Evolutionary conservation across 2,329 filamentous ascomycete genomes (phyloP).

Genomic region (Verticillium klebahnii): DNA sequence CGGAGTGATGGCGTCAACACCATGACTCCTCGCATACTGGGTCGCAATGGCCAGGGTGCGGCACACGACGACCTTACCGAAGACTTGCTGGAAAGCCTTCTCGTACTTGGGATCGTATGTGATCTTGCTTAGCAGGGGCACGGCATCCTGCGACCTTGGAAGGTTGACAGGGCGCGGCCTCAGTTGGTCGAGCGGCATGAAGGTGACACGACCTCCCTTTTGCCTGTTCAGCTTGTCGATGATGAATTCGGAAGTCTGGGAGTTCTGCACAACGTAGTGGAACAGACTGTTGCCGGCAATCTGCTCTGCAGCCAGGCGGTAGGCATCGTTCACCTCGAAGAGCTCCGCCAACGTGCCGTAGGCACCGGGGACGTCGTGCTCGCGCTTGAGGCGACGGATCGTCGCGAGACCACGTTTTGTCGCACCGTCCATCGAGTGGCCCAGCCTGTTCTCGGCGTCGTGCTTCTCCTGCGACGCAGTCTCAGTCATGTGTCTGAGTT

Average conservation of each 20-base stretch:
- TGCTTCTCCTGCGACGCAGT: slow-evolving; percentile 75
- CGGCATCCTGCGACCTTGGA: slow-evolving; percentile 65
- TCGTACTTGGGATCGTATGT: slow-evolving; percentile 73
- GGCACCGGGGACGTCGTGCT: slow-evolving; percentile 76
- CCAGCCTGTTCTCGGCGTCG: slow-evolving; percentile 70
- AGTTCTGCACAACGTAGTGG: slow-evolving; percentile 92
- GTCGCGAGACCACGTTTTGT: slow-evolving; percentile 84
- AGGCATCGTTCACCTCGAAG: slow-evolving; percentile 79
- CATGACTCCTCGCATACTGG: slow-evolving; percentile 88
- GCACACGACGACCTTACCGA: slow-evolving; percentile 92
- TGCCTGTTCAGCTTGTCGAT: slow-evolving; percentile 75
- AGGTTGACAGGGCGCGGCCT: slow-evolving; percentile 67
- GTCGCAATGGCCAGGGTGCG: slow-evolving; percentile 82
- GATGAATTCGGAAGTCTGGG: slow-evolving; percentile 77
- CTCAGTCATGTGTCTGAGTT: slow-evolving; percentile 70
- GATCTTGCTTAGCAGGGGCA: slow-evolving; percentile 82
- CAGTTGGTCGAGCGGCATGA: slow-evolving; percentile 86
- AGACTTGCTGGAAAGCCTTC: slow-evolving; percentile 87
- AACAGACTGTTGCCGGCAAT: slow-evolving; percentile 91
- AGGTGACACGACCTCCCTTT: slow-evolving; percentile 82
- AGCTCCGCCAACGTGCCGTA: slow-evolving; percentile 92
- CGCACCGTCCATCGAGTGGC: slow-evolving; percentile 82
- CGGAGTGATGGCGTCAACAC: slow-evolving; percentile 86
- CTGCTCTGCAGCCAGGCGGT: slow-evolving; percentile 85
- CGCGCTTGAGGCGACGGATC: slow-evolving; percentile 75